phyloP scores from a whole-genome alignment of 164 flowering plant genomes.

The Magnolia sinica region DNA sequence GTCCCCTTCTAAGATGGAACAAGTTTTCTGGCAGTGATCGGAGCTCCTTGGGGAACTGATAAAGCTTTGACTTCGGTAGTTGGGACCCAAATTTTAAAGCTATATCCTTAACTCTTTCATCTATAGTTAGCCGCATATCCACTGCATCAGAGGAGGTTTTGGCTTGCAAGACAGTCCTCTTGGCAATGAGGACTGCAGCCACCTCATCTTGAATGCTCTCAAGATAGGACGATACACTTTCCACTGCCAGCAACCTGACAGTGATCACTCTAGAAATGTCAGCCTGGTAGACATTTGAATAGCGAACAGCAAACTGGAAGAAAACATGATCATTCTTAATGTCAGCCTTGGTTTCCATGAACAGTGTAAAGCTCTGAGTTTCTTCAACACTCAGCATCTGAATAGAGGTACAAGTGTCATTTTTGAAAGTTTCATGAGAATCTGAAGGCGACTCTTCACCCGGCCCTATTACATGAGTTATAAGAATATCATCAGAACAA shows the following conservation, averaged over 20 bases:
- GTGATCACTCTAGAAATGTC: slow-evolving; percentile 83
- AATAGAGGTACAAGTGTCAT: slow-evolving; percentile 58
- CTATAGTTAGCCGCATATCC: slow-evolving; percentile 66
- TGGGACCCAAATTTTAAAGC: slow-evolving; percentile 75
- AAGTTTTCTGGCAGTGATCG: slow-evolving; percentile 70
- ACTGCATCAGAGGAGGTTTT: slow-evolving; percentile 60
- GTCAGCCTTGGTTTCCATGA: slow-evolving; percentile 76
- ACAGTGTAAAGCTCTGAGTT: slow-evolving; percentile 79
- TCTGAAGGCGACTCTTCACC: slow-evolving; percentile 91
- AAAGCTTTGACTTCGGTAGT: slow-evolving; percentile 71
- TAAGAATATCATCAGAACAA: slow-evolving; percentile 74
- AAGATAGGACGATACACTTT: slow-evolving; percentile 79
- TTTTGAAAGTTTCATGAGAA: slow-evolving; percentile 68
- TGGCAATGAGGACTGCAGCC: slow-evolving; percentile 82
- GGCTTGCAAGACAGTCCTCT: slow-evolving; percentile 75
- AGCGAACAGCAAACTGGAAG: slow-evolving; percentile 81
- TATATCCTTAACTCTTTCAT: slow-evolving; percentile 91
- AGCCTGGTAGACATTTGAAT: slow-evolving; percentile 75
- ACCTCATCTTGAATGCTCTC: slow-evolving; percentile 88
- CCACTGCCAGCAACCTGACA: slow-evolving; percentile 73
- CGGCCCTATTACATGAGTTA: slow-evolving; percentile 86
- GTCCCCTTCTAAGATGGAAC: slow-evolving; percentile 92
- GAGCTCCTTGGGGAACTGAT: slow-evolving; percentile 86
- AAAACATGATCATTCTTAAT: slow-evolving; percentile 66
- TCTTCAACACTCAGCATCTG: slow-evolving; percentile 95